Conservation (phyloP, 768 basidiomycete species). For the Trametes cinnabarina region DNA sequence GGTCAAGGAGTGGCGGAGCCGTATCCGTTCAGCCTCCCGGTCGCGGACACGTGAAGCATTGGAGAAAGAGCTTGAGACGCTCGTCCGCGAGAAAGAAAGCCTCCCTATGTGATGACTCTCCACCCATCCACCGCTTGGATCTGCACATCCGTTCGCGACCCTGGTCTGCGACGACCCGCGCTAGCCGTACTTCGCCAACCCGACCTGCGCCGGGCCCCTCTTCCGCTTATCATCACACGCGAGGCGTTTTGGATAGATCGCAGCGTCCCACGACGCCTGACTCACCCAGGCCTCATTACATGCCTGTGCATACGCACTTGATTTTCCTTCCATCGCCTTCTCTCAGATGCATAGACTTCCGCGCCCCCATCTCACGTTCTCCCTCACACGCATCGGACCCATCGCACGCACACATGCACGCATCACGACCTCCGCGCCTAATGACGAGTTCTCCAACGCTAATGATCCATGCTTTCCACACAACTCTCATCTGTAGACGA, state of each 20-base stretch:
- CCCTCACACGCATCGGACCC: background rate
- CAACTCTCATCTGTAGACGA: constrained; percentile 3
- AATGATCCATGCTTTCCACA: background rate
- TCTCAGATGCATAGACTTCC: constrained; percentile 11
- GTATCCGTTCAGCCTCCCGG: constrained; percentile 53
- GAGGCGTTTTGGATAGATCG: constrained; percentile 2
- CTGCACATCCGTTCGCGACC: background rate
- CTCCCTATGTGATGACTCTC: constrained; percentile 21
- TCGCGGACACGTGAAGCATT: constrained; percentile 46
- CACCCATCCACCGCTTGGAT: background rate
- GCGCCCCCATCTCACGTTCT: background rate
- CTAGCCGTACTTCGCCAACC: background rate
- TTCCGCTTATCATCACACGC: background rate
- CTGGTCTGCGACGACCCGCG: background rate
- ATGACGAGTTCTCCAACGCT: constrained; percentile 13
- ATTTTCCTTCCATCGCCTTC: background rate
- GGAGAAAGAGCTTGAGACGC: constrained; percentile 46
- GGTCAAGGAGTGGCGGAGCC: constrained; percentile 69
- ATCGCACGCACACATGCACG: background rate
- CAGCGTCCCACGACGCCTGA: constrained; percentile 1
- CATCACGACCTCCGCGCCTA: constrained; percentile 12
- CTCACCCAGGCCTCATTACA: background rate
- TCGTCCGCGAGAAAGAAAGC: constrained; percentile 53
- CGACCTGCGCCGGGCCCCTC: background rate
- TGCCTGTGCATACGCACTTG: background rate